A percentile compares a stretch with the other conserved stretches of the same genome.
Conservation (phyloP, 257 asterid species). For the Lithospermum erythrorhizon region DNA sequence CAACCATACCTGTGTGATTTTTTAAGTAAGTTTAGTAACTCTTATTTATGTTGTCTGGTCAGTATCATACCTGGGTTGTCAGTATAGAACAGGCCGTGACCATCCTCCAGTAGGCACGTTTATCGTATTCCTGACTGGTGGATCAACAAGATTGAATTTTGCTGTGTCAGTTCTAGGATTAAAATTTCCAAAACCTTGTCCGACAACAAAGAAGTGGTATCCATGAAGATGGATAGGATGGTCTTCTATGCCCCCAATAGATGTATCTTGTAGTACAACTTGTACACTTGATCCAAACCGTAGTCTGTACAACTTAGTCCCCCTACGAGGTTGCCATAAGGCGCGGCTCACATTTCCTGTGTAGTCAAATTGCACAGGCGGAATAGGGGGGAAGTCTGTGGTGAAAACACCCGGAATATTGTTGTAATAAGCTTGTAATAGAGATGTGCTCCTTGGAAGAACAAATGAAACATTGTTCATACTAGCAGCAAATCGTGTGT, state of each 20-base stretch:
- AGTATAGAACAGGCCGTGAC: slow-evolving; percentile 49
- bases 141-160: slow-evolving; percentile 49
- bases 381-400: slow-evolving; percentile 42
- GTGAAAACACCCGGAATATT: slow-evolving; percentile 42
- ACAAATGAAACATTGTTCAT: slow-evolving; percentile 53
- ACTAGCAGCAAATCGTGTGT: slow-evolving; percentile 48
- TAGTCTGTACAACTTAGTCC: slow-evolving; percentile 42
- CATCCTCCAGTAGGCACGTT: slow-evolving; percentile 63
- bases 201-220: slow-evolving; percentile 54
- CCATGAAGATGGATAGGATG: slow-evolving; percentile 64
- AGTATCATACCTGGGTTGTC: slow-evolving; percentile 45
- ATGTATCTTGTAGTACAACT: slow-evolving; percentile 51
- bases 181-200: slow-evolving; percentile 60
- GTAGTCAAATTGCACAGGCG: slow-evolving; percentile 41
- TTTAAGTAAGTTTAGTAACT: too few relatives aligned
- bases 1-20: slow-evolving; percentile 48
- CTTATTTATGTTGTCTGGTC: neutral
- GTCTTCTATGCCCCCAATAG: slow-evolving; percentile 48
- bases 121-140: slow-evolving; percentile 48
- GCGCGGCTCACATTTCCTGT: slow-evolving; percentile 44
- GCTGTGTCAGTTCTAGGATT: slow-evolving; percentile 30
- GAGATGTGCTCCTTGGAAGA: slow-evolving; percentile 32
- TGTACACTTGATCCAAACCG: slow-evolving; percentile 43
- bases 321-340: slow-evolving; percentile 42
- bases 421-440: slow-evolving; percentile 52